Percentiles rank a stretch among this genome's conserved stretches.
phyloP scores from a whole-genome alignment of 805 yeast species.

The Metschnikowia picachoensis region DNA sequence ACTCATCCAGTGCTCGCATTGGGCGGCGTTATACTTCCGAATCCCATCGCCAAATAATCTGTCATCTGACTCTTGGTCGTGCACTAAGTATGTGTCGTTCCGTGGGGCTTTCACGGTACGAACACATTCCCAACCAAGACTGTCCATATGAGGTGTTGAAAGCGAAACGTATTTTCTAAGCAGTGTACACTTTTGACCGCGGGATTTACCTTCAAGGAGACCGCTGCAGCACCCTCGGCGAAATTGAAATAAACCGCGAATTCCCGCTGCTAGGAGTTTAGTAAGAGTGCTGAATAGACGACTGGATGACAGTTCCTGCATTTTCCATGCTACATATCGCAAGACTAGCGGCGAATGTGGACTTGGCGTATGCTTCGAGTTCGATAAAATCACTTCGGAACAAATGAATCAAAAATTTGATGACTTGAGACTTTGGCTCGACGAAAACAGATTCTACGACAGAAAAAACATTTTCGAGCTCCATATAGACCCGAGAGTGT shows the following conservation, averaged over 20 bases:
- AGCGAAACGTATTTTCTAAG: conserved; percentile 52
- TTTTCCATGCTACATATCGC: conserved; percentile 45
- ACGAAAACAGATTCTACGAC: conserved; percentile 32
- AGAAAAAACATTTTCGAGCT: conserved; percentile 10
- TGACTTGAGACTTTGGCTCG: conserved; percentile 30
- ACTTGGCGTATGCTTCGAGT: conserved; percentile 24
- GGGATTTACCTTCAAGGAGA: conserved; percentile 52
- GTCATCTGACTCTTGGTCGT: conserved; percentile 38
- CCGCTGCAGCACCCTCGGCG: conserved; percentile 34
- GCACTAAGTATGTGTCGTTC: conserved; percentile 43
- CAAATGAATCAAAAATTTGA: conserved; percentile 31
- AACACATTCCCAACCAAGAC: conserved; percentile 16
- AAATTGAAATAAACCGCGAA: conserved; percentile 32
- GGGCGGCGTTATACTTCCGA: conserved; percentile 42
- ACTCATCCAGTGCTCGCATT: conserved; percentile 48
- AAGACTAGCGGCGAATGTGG: conserved; percentile 34
- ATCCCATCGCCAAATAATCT: conserved; percentile 42
- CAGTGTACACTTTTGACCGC: conserved; percentile 52
- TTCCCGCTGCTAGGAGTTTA: conserved; percentile 30
- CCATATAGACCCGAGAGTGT: conserved; percentile 7
- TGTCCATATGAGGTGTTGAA: conserved; percentile 43
- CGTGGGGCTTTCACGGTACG: conserved; percentile 39
- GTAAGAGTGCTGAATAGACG: conserved; percentile 34
- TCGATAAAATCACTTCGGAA: conserved; percentile 25
- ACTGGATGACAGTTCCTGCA: conserved; percentile 47